A percentile compares a stretch with the other conserved stretches of the same genome.
Evolutionary conservation across 192 early-diverging fungal species (phyloP).

Genomic region (Dimargaris xerosporica): DNA sequence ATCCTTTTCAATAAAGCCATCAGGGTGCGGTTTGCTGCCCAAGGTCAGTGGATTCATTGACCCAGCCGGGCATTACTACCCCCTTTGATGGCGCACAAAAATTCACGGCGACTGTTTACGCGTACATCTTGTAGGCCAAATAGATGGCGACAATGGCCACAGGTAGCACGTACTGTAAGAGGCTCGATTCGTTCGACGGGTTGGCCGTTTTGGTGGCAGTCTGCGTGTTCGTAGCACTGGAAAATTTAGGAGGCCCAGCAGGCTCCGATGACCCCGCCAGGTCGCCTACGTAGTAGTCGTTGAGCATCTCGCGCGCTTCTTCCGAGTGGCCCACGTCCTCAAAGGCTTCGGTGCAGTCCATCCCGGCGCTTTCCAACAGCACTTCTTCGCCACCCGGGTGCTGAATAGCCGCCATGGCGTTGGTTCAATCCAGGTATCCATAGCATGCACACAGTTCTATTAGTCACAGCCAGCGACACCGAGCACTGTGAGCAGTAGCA

Average conservation of each 20-base stretch:
- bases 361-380: slow-evolving; percentile 76
- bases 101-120: no score
- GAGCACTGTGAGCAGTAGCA: no score
- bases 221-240: not conserved
- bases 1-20: no score
- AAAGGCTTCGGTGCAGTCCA: slow-evolving; percentile 84
- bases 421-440: not conserved
- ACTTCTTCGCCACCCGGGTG: slow-evolving; percentile 98
- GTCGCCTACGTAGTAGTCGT: slow-evolving; percentile 57
- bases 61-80: no score
- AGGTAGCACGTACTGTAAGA: slow-evolving; percentile 34
- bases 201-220: slow-evolving; percentile 8
- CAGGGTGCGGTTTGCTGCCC: no score
- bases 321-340: slow-evolving; percentile 96
- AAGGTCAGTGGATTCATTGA: no score
- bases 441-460: not conserved
- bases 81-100: no score
- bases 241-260: not conserved
- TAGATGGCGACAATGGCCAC: slow-evolving; percentile 30
- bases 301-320: slow-evolving; percentile 78
- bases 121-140: slow-evolving; percentile 36
- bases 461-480: not conserved
- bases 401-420: slow-evolving; percentile 20
- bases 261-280: slow-evolving; percentile 23
- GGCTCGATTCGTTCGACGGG: slow-evolving; percentile 13